Conservation (phyloP, 2,329 filamentous ascomycete genomes). For the Pleoardoris graminearum region DNA sequence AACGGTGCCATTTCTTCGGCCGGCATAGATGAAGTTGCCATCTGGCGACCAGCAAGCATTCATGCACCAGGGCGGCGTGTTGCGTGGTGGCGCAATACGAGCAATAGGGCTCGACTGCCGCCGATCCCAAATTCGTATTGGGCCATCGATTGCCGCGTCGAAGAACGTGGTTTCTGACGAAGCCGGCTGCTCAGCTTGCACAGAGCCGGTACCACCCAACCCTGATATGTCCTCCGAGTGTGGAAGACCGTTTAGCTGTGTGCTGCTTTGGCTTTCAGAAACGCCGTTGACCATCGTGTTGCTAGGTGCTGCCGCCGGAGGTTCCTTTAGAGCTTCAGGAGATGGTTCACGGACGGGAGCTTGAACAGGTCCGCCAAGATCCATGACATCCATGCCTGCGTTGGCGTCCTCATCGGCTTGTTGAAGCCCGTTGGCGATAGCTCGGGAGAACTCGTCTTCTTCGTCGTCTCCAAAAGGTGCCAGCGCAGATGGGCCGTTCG, state of each 20-base stretch:
- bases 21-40: conserved; percentile 93
- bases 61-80: conserved; percentile 95
- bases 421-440: conserved; percentile 63
- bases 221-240: conserved; percentile 53
- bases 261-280: conserved; percentile 20
- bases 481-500: conserved; percentile 48
- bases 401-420: conserved; percentile 49
- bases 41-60: conserved; percentile 95
- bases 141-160: conserved; percentile 84
- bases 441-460: conserved; percentile 78
- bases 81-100: conserved; percentile 71
- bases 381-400: conserved; percentile 51
- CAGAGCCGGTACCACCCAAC: conserved; percentile 22
- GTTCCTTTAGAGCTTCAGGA: conserved; percentile 25
- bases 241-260: conserved; percentile 53
- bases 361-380: conserved; percentile 50
- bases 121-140: conserved; percentile 89
- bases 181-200: conserved; percentile 47
- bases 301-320: conserved; percentile 17
- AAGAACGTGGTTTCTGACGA: conserved; percentile 81
- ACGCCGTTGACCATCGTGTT: conserved; percentile 26
- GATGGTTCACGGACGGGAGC: conserved; percentile 34
- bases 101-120: conserved; percentile 77
- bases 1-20: conserved; percentile 86
- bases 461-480: conserved; percentile 73